phyloP scores from a whole-genome alignment of 306 rosid species.

The Dalbergia cultrata region DNA sequence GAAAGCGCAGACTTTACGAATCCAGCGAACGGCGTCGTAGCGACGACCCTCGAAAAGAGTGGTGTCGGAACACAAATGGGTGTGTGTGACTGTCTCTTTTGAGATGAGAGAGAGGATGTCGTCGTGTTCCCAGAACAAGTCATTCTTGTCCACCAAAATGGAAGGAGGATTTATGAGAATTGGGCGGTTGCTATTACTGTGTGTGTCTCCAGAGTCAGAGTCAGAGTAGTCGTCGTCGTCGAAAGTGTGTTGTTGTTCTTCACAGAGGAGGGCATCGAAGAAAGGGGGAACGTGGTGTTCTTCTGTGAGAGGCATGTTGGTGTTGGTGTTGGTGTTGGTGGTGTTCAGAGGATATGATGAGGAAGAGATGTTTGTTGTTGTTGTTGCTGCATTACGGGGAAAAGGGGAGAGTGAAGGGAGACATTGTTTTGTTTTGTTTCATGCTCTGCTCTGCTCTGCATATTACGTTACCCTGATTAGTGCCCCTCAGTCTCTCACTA shows the following conservation, averaged over 20 bases:
- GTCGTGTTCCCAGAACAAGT: slow-evolving; percentile 61
- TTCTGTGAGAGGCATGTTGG: slow-evolving; percentile 60
- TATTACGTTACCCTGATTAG: no score
- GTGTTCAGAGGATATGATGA: slow-evolving; percentile 44
- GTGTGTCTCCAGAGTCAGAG: background rate
- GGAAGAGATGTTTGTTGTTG: slow-evolving; percentile 37
- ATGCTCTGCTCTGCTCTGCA: background rate
- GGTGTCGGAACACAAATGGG: slow-evolving; percentile 43
- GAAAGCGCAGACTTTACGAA: slow-evolving; percentile 57
- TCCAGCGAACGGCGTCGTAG: slow-evolving; percentile 68
- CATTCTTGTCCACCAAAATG: slow-evolving; percentile 49
- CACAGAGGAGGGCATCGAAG: slow-evolving; percentile 65
- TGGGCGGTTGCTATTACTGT: slow-evolving; percentile 19
- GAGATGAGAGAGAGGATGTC: slow-evolving; percentile 65
- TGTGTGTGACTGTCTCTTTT: slow-evolving; percentile 56
- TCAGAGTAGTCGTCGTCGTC: slow-evolving; percentile 49
- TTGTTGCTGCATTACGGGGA: background rate
- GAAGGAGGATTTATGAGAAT: slow-evolving; percentile 35
- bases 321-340: background rate
- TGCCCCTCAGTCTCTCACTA: no score
- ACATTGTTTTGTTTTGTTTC: slow-evolving; percentile 43
- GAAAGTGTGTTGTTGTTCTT: slow-evolving; percentile 57
- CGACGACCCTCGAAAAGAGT: slow-evolving; percentile 52
- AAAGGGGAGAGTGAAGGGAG: slow-evolving; percentile 22
- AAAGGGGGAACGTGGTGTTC: slow-evolving; percentile 53